Evolutionary conservation across 495 filamentous ascomycete species (phyloP).

Genomic region (Niebla homalea): DNA sequence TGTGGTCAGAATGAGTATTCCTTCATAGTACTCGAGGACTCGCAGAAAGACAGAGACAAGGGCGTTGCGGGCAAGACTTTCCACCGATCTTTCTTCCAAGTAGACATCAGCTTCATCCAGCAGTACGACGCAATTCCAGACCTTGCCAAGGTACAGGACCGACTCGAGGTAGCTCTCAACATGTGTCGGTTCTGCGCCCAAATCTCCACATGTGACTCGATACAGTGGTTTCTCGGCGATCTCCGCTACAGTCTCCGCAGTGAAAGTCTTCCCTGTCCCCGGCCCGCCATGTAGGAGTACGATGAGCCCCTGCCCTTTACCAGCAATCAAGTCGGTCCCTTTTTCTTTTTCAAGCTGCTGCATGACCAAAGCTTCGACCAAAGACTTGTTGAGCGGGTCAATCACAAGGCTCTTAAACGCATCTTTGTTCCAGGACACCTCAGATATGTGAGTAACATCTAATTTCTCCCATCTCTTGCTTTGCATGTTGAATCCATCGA

Average conservation of each 20-base stretch:
- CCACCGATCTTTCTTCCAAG: slow-evolving; percentile 36
- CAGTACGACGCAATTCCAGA: slow-evolving; percentile 31
- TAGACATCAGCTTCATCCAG: slow-evolving; percentile 61
- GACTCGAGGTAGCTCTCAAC: slow-evolving; percentile 25
- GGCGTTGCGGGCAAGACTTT: slow-evolving; percentile 17
- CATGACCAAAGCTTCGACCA: slow-evolving; percentile 38
- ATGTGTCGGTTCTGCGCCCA: slow-evolving; percentile 23
- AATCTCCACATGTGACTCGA: slow-evolving; percentile 22
- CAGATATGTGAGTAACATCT: too few relatives aligned
- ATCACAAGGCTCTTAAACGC: slow-evolving; percentile 46
- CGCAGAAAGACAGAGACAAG: slow-evolving; percentile 34
- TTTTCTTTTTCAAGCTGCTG: slow-evolving; percentile 15
- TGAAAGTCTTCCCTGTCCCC: slow-evolving; percentile 29
- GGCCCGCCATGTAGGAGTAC: slow-evolving; percentile 40
- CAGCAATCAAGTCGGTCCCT: slow-evolving; percentile 30
- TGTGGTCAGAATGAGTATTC: slow-evolving; percentile 44
- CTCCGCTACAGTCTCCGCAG: slow-evolving; percentile 25
- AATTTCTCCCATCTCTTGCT: too few relatives aligned
- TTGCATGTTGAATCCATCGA: too few relatives aligned
- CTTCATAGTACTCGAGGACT: slow-evolving; percentile 39
- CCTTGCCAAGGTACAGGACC: slow-evolving; percentile 16
- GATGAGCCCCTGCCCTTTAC: slow-evolving; percentile 33
- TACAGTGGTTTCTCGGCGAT: slow-evolving; percentile 17
- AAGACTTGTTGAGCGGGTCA: slow-evolving; percentile 31
- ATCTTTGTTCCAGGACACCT: slow-evolving; percentile 37